A percentile compares a stretch with the other conserved stretches of the same genome.
These are phyloP conservation scores for Pelagophyceae sp. DNA, from an alignment of 352 stramenopile genomes.

Conservation along the genomic window DNA sequence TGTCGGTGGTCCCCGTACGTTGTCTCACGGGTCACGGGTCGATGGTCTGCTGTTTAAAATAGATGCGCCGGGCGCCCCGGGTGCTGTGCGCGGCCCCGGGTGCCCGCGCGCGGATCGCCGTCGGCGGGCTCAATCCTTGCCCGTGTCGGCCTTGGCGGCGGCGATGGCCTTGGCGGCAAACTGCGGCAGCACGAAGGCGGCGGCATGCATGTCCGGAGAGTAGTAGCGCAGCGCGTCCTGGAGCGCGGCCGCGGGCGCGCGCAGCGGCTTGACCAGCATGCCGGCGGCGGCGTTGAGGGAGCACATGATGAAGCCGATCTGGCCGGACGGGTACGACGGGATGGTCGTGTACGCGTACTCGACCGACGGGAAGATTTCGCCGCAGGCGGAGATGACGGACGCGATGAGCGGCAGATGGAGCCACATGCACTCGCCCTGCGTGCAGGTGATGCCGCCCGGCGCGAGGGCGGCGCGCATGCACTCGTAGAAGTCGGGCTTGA, in stretches of 20 bases:
- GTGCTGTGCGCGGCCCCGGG: background rate
- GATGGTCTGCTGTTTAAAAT: no score
- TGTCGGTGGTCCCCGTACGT: no score
- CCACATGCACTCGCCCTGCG: constrained; percentile 94
- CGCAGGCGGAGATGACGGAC: constrained; percentile 79
- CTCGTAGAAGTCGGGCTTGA: constrained; percentile 87
- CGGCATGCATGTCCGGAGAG: constrained; percentile 78
- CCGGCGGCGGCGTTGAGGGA: constrained; percentile 5
- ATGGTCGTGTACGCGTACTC: constrained; percentile 98
- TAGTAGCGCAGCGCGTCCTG: constrained; percentile 83
- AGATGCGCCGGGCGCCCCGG: background rate
- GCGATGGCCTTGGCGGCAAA: constrained; percentile 54
- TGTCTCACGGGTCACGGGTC: no score
- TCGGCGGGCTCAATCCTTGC: background rate
- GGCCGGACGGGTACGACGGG: constrained; percentile 94
- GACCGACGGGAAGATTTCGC: constrained; percentile 78
- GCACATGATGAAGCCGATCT: constrained; percentile 90
- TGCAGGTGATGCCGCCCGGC: constrained; percentile 58
- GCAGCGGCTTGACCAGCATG: constrained; percentile 19
- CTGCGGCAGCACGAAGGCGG: constrained; percentile 87
- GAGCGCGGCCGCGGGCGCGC: constrained; percentile 29
- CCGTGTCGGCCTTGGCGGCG: background rate
- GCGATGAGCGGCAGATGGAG: constrained; percentile 92
- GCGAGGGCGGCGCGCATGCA: constrained; percentile 34
- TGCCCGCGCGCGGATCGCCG: background rate